phyloP scores from a whole-genome alignment of 129 eudicot genomes.

The Flaveria bidentis region DNA sequence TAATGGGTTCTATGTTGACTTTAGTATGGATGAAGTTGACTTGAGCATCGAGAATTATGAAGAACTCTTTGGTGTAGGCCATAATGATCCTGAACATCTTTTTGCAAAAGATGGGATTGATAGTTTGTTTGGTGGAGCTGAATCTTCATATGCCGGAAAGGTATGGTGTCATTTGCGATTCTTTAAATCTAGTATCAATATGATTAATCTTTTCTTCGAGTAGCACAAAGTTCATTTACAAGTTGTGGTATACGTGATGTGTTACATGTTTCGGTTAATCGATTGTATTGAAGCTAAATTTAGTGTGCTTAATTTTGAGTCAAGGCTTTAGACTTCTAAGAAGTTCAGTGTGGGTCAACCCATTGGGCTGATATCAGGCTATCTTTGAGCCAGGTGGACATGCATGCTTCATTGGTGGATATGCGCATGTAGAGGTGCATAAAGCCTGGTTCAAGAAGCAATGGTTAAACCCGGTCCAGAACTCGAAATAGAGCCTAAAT shows the following conservation, averaged over 20 bases:
- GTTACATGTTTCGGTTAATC: background rate
- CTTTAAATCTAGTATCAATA: background rate
- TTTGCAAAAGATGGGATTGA: conserved; percentile 53
- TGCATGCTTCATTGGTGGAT: background rate
- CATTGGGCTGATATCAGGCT: background rate
- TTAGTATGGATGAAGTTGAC: conserved; percentile 50
- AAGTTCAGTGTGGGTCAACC: background rate
- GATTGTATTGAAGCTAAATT: background rate
- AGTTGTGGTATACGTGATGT: background rate
- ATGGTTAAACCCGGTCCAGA: background rate
- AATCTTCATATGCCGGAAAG: conserved; percentile 37
- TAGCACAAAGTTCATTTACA: conserved; percentile 3
- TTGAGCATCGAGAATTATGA: conserved; percentile 55
- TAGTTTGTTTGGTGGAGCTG: conserved; percentile 50
- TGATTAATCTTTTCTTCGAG: background rate
- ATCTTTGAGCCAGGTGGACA: background rate
- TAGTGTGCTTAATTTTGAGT: background rate
- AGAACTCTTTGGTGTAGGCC: conserved; percentile 54
- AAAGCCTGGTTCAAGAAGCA: background rate
- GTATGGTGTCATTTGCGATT: conserved; percentile 19
- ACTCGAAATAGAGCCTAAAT: background rate
- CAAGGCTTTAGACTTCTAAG: background rate
- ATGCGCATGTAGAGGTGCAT: background rate
- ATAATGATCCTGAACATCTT: conserved; percentile 46
- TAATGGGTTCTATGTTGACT: conserved; percentile 39